A percentile compares a stretch with the other conserved stretches of the same genome.
Evolutionary conservation across 164 flowering plant genomes (phyloP).

Genomic region (Platanus orientalis): DNA sequence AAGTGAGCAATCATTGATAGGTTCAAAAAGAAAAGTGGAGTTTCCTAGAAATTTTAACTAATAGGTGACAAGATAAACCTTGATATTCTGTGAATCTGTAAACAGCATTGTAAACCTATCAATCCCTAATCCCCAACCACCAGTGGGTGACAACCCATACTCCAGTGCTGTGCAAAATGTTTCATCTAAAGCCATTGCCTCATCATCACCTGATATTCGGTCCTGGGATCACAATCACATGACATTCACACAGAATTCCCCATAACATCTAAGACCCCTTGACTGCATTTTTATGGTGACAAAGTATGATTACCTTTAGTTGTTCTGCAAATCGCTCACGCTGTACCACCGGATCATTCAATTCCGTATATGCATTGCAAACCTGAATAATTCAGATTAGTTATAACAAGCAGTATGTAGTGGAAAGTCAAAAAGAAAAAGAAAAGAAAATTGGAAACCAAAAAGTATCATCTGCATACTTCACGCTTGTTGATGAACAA

Average conservation of each 20-base stretch:
- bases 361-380: constrained; percentile 94
- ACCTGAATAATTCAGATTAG: constrained; percentile 39
- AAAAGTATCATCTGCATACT: constrained; percentile 33
- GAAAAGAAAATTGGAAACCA: not conserved
- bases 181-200: constrained; percentile 96
- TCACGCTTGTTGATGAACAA: constrained; percentile 89
- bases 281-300: no score
- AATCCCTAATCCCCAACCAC: constrained; percentile 97
- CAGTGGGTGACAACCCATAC: constrained; percentile 93
- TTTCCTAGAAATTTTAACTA: no score
- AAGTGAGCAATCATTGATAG: not conserved
- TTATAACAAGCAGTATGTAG: not conserved
- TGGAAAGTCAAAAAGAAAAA: not conserved
- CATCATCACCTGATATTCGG: constrained; percentile 93
- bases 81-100: constrained; percentile 92
- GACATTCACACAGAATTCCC: constrained; percentile 2
- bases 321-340: constrained; percentile 90
- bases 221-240: constrained; percentile 48
- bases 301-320: constrained; percentile 83
- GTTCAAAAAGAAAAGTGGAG: no score
- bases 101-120: constrained; percentile 87
- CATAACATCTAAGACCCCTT: constrained; percentile 50
- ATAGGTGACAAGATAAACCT: constrained; percentile 40
- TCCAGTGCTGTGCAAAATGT: constrained; percentile 86
- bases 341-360: constrained; percentile 96